A percentile compares a stretch with the other conserved stretches of the same genome.
Conservation (phyloP, 495 filamentous ascomycete species). For the Xylaria intraflava region DNA sequence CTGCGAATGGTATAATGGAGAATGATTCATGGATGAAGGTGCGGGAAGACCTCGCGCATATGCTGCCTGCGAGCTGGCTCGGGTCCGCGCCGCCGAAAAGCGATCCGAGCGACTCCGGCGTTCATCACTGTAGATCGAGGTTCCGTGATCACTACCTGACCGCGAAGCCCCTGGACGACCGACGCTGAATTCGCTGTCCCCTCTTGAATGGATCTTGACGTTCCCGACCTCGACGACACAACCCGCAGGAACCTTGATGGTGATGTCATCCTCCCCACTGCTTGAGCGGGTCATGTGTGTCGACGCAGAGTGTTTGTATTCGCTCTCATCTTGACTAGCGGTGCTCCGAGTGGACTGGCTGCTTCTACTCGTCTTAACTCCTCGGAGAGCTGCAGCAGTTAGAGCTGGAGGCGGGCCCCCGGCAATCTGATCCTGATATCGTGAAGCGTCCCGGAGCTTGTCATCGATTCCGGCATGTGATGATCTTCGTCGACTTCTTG, state of each 20-base stretch:
- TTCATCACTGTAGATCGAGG: conserved; percentile 38
- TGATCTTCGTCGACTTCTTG: conserved; percentile 22
- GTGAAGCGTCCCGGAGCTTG: conserved; percentile 38
- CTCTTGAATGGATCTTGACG: conserved; percentile 46
- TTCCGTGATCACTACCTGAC: conserved; percentile 33
- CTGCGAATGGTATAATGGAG: conserved; percentile 12
- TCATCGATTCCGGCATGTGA: conserved; percentile 40
- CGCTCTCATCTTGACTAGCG: conserved; percentile 50
- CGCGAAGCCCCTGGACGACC: conserved; percentile 24
- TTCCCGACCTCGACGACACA: conserved; percentile 41
- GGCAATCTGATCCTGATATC: conserved; percentile 45
- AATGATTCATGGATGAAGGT: conserved; percentile 12
- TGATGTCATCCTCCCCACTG: conserved; percentile 45
- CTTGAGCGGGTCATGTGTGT: conserved; percentile 46
- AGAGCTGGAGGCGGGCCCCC: conserved; percentile 38
- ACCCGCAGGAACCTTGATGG: conserved; percentile 45
- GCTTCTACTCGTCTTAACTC: conserved; percentile 38
- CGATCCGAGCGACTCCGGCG: conserved; percentile 38
- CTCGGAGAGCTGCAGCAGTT: conserved; percentile 45
- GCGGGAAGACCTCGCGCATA: conserved; percentile 31
- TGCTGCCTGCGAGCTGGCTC: conserved; percentile 38
- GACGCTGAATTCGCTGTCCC: conserved; percentile 49
- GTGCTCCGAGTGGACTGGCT: conserved; percentile 48
- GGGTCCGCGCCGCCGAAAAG: conserved; percentile 27
- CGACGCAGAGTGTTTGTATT: conserved; percentile 48